These are phyloP conservation scores for Grosmannia penicillata DNA, from an alignment of 2,329 filamentous ascomycete genomes.

Conservation along the genomic window DNA sequence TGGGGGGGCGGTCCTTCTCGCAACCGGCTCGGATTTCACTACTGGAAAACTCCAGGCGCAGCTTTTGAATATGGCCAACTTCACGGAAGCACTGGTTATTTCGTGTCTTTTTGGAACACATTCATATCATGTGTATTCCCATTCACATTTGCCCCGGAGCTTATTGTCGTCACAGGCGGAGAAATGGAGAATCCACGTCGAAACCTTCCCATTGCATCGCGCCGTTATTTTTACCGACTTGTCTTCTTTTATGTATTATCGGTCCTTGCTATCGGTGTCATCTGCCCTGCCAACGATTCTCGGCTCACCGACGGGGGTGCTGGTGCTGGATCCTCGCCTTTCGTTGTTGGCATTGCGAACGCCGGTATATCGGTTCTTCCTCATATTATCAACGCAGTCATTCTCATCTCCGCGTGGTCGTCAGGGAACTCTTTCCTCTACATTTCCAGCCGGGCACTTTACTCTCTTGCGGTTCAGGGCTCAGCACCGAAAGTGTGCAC, in stretches of 20 bases:
- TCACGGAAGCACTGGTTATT: constrained; percentile 21
- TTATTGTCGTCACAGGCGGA: constrained; percentile 30
- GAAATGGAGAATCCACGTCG: constrained; percentile 59
- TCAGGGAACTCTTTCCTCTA: constrained; percentile 51
- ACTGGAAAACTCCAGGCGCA: constrained; percentile 21
- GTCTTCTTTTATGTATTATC: constrained; percentile 17
- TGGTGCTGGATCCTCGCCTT: constrained; percentile 34
- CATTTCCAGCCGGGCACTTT: constrained; percentile 42
- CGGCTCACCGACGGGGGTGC: constrained; percentile 20
- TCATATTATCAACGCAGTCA: constrained; percentile 60
- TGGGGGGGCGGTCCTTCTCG: constrained; percentile 19
- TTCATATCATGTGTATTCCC: constrained; percentile 25
- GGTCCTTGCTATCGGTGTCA: constrained; percentile 16
- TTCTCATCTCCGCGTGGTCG: constrained; percentile 57
- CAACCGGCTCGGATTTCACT: constrained; percentile 6
- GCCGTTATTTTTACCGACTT: constrained; percentile 36
- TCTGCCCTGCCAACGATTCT: constrained; percentile 14
- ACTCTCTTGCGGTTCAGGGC: constrained; percentile 41
- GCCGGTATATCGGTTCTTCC: constrained; percentile 54
- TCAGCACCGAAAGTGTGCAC: constrained; percentile 42
- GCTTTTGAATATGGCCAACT: constrained; percentile 23
- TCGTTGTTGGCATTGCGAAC: constrained; percentile 56
- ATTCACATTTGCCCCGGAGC: constrained; percentile 43
- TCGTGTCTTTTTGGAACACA: constrained; percentile 23
- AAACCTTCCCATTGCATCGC: constrained; percentile 58